Evolutionary conservation across 495 filamentous ascomycete genomes (phyloP).

Genomic region (Rusavskia elegans): DNA sequence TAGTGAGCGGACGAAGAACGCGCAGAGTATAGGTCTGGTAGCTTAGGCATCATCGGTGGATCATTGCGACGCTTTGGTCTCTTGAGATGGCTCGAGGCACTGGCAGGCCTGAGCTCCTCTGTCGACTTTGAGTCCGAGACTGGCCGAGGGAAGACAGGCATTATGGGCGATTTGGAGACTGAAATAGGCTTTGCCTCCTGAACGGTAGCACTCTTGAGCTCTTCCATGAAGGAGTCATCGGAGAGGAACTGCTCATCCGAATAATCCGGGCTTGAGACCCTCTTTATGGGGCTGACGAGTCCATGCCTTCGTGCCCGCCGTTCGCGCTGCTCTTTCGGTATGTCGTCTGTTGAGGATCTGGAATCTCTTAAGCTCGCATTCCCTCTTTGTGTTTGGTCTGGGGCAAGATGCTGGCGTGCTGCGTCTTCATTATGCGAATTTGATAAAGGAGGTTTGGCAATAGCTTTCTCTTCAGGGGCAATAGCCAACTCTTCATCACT

Average conservation of each 20-base stretch:
- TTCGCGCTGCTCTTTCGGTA: background rate
- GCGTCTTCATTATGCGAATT: background rate
- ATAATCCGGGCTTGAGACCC: constrained; percentile 33
- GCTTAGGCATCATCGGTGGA: constrained; percentile 18
- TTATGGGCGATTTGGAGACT: constrained; percentile 73
- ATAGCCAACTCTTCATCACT: constrained; percentile 4
- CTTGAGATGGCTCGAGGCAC: constrained; percentile 26
- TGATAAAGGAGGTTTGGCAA: background rate
- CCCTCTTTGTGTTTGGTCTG: background rate
- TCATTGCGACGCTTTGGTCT: constrained; percentile 7
- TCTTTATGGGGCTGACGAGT: constrained; percentile 16
- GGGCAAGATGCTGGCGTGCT: background rate
- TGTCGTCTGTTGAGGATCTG: background rate
- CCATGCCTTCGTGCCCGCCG: constrained; percentile 2
- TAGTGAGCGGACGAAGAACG: constrained; percentile 12
- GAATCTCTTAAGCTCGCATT: background rate
- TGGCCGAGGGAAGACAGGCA: constrained; percentile 38
- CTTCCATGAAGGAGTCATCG: constrained; percentile 81
- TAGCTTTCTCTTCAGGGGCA: background rate
- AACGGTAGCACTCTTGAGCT: constrained; percentile 66
- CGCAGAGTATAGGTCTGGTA: constrained; percentile 7
- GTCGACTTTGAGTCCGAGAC: constrained; percentile 15
- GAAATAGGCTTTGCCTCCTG: constrained; percentile 72
- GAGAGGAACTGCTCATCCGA: constrained; percentile 53
- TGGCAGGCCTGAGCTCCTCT: constrained; percentile 29